Evolutionary conservation across 345 rosid genomes (phyloP).

Genomic region (Bruguiera parviflora): DNA sequence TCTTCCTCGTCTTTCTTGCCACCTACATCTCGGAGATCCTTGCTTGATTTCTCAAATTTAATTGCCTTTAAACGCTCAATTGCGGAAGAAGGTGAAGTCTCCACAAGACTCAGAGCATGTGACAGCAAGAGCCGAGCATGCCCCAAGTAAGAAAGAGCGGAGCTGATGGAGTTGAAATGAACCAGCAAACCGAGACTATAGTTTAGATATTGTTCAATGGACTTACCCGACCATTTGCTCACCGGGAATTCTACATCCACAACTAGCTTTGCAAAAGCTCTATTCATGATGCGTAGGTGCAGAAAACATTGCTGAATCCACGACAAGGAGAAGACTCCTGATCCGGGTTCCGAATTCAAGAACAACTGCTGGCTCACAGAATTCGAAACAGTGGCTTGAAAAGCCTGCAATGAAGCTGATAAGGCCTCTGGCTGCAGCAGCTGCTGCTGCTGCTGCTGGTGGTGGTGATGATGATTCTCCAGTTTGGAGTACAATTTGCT

Average conservation of each 20-base stretch:
- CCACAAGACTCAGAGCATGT: conserved; percentile 42
- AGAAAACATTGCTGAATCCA: conserved; percentile 48
- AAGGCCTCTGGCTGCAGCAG: conserved; percentile 19
- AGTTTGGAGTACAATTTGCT: conserved; percentile 41
- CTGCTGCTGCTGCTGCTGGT: conserved; percentile 6
- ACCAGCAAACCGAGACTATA: conserved; percentile 46
- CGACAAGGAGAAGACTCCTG: conserved; percentile 30
- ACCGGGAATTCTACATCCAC: conserved; percentile 43
- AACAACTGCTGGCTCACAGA: conserved; percentile 25
- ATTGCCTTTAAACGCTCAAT: conserved; percentile 33
- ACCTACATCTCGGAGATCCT: conserved; percentile 14
- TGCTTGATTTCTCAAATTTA: conserved; percentile 17
- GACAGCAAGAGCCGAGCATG: conserved; percentile 39
- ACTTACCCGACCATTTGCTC: conserved; percentile 40
- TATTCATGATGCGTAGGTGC: conserved; percentile 39
- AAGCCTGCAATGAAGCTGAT: conserved; percentile 33
- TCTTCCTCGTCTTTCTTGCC: conserved; percentile 17
- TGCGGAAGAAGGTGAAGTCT: conserved; percentile 37
- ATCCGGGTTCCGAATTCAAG: conserved; percentile 21
- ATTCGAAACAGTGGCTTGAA: conserved; percentile 31
- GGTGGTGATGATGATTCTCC: conserved; percentile 38
- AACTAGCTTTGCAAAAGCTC: conserved; percentile 48
- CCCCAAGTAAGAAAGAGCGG: conserved; percentile 42
- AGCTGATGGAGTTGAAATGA: conserved; percentile 42
- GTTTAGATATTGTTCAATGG: conserved; percentile 43